Conservation (phyloP, 2,329 filamentous ascomycete genomes). For the Huntiella omanensis region DNA sequence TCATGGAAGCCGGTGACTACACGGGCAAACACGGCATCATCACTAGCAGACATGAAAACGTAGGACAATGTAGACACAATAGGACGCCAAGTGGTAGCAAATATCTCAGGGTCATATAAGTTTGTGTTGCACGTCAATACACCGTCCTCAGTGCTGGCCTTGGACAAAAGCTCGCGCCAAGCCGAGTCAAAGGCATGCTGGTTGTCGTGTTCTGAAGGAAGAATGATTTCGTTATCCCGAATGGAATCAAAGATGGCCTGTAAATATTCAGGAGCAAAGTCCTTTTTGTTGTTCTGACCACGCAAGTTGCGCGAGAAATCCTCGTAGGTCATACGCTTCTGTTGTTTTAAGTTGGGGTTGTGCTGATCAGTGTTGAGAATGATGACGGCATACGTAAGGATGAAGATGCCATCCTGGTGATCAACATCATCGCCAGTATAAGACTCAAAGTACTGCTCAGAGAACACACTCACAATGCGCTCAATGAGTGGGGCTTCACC, state of each 20-base stretch:
- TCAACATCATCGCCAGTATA: slow-evolving; percentile 51
- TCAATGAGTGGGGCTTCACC: slow-evolving; percentile 89
- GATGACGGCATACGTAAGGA: slow-evolving; percentile 90
- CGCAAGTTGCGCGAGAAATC: slow-evolving; percentile 82
- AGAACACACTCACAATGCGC: slow-evolving; percentile 72
- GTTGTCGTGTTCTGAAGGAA: slow-evolving; percentile 94
- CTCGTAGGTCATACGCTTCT: slow-evolving; percentile 65
- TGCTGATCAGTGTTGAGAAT: slow-evolving; percentile 96
- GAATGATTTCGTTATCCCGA: slow-evolving; percentile 80
- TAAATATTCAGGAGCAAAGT: slow-evolving; percentile 71
- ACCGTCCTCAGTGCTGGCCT: slow-evolving; percentile 57
- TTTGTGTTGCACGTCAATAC: slow-evolving; percentile 75
- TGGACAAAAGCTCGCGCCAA: slow-evolving; percentile 84
- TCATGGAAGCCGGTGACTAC: slow-evolving; percentile 93
- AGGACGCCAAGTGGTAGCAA: slow-evolving; percentile 84
- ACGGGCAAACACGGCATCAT: slow-evolving; percentile 84
- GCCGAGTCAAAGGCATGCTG: slow-evolving; percentile 93
- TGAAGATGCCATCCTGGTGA: slow-evolving; percentile 72
- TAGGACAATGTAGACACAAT: slow-evolving; percentile 90
- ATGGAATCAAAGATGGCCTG: slow-evolving; percentile 82
- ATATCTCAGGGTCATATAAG: slow-evolving; percentile 94
- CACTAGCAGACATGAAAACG: slow-evolving; percentile 96
- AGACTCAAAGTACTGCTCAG: slow-evolving; percentile 63
- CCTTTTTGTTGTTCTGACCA: slow-evolving; percentile 67
- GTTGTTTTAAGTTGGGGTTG: slow-evolving; percentile 67